Base-by-base conservation (phyloP, 441 rosid genomes). In the Aleurites moluccanus region DNA sequence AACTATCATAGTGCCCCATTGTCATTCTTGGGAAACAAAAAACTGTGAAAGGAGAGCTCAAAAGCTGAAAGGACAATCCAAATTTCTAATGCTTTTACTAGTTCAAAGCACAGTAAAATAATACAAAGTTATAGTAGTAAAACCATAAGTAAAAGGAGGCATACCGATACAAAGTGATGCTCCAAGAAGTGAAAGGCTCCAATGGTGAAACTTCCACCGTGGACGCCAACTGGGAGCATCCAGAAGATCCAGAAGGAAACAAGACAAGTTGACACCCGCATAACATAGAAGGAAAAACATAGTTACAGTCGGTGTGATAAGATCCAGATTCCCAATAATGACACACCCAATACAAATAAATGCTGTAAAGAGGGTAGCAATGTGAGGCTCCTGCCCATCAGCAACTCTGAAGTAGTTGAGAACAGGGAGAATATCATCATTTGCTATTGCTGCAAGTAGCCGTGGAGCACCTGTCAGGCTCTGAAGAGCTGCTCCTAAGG, bases 191-290 rank as follows among this genome's bases (percentile, higher is more conserved):
- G 99, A 96, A 69, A 93, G 88, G 85, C 97, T 91, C 99, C 99
- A 96, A 59, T 93, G 99, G 86, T 93, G 99, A 85, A 93, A 90
- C 80, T 96, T 93, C 98, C 99, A 96, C 80, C 99, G 86, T 66
- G 99, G 99, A 75, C 97, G 97, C 99, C 99, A 96, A 85, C 99
- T 96, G 72, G 99, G 99, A 81, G 99, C 98, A 88, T 96, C 99
- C 47, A 96, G 91, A 86, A 96, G 96, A 85, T 93, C 99, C 70
- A 96, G 89, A 80, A 96, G 97, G 89, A 93, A 96, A 88, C 99
- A 96, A 77, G 98, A 96, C 87, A 96, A 85, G 87, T 96, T 96
- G 82, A 96, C 99, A 64, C 99, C 99, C 62, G 94, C 45, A 84
- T 96, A 96, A 80, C 99, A 96, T 66, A 96, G 85, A 72, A 93